A percentile compares a stretch with the other conserved stretches of the same genome.
These are phyloP conservation scores for Populus alba DNA, from an alignment of 345 rosid species.

Conservation along the genomic window DNA sequence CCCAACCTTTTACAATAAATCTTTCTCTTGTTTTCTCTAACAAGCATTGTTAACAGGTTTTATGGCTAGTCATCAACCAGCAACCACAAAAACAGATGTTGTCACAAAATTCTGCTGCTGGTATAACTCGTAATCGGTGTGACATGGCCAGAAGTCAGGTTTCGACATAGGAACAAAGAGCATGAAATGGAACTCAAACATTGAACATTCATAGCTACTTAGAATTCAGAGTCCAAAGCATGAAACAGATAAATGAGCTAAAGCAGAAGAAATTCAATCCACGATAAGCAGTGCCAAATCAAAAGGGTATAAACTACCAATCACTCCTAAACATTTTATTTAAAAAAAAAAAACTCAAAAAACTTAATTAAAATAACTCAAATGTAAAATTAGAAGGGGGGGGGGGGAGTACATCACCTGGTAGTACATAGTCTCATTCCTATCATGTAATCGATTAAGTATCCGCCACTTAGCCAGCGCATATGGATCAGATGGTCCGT, in stretches of 20 bases:
- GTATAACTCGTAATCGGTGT: not conserved
- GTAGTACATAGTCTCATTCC: slow-evolving; percentile 96
- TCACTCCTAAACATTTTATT: not conserved
- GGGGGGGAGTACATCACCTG: slow-evolving; percentile 39
- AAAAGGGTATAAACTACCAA: no score
- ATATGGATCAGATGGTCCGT: slow-evolving; percentile 90
- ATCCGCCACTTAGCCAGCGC: slow-evolving; percentile 96
- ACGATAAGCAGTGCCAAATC: not conserved
- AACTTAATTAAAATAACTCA: not conserved
- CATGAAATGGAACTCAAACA: not conserved
- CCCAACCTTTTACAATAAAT: not conserved
- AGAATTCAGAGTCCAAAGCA: not conserved
- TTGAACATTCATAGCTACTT: not conserved
- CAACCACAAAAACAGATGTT: not conserved
- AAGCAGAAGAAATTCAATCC: not conserved
- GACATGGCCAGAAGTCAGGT: not conserved
- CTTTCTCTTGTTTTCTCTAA: not conserved
- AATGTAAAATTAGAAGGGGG: not conserved
- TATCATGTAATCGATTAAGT: slow-evolving; percentile 87
- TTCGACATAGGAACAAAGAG: not conserved
- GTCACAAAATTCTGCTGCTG: not conserved
- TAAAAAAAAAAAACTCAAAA: not conserved
- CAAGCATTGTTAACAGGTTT: not conserved
- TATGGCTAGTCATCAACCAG: not conserved
- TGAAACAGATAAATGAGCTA: not conserved